Evolutionary conservation across 805 yeast genomes (phyloP).

Genomic region (Kodamaea nitidulidarum): DNA sequence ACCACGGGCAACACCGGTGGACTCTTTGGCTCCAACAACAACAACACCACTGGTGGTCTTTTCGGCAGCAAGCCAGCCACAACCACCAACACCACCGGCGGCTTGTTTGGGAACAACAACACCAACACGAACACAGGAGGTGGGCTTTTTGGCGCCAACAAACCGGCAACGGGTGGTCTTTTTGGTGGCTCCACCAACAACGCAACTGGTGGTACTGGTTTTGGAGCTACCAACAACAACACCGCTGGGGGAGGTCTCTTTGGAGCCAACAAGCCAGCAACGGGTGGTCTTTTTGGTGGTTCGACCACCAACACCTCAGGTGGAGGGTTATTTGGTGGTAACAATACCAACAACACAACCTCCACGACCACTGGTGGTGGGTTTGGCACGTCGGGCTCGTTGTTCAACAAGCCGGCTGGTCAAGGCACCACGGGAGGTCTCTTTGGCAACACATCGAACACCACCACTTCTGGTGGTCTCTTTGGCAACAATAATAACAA

Average conservation of each 20-base stretch:
- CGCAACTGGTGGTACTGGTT: slow-evolving; percentile 13
- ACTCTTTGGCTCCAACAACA: slow-evolving; percentile 22
- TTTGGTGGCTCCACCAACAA: slow-evolving; percentile 14
- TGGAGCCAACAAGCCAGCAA: slow-evolving; percentile 14
- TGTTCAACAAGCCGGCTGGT: slow-evolving; percentile 25
- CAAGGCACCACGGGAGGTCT: slow-evolving; percentile 33
- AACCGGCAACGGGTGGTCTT: slow-evolving; percentile 11
- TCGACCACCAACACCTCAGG: slow-evolving; percentile 10
- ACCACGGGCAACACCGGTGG: slow-evolving; percentile 24
- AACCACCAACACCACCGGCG: slow-evolving; percentile 14
- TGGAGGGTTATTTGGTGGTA: slow-evolving; percentile 14
- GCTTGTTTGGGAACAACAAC: slow-evolving; percentile 23
- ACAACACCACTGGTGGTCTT: slow-evolving; percentile 17
- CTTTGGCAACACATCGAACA: slow-evolving; percentile 30
- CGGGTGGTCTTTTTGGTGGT: slow-evolving; percentile 22
- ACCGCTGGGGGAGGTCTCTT: slow-evolving; percentile 16
- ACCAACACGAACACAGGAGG: slow-evolving; percentile 11
- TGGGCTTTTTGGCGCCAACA: slow-evolving; percentile 16
- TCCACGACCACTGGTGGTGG: slow-evolving; percentile 29
- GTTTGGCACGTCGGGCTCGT: slow-evolving; percentile 44
- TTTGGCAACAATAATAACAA: slow-evolving; percentile 16
- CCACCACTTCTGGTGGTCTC: slow-evolving; percentile 14
- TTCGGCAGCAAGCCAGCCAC: slow-evolving; percentile 10
- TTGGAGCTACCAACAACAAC: slow-evolving; percentile 5
- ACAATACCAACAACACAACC: slow-evolving; percentile 12